Evolutionary conservation across 73 alveolate genomes (phyloP), one percentile per base, ranked within the genome.

Genomic region (Symbiodinium pilosum): DNA sequence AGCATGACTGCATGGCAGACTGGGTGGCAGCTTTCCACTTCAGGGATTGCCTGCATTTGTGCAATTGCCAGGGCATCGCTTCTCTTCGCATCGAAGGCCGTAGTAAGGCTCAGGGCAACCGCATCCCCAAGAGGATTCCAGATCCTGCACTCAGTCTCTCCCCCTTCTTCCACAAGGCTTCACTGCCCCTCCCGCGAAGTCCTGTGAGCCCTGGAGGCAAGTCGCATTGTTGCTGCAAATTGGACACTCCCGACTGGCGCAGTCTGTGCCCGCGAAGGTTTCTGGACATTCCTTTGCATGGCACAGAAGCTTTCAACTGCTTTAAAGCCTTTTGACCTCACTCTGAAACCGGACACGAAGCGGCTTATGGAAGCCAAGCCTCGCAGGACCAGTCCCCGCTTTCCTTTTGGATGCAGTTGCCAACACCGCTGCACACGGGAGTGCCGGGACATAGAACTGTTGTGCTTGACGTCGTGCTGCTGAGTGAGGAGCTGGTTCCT

Each of bases 171-270:
- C 38, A 5, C 0, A 24, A n/a, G 39, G 64, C 64, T 7, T 7
- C 64, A 47, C 64, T 47, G 64, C 73, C 73, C 1, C 26, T 54
- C 73, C 64, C 64, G 64, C 24, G 64, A 7, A 18, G 83, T 51
- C 94, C 94, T 87, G 94, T 28, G 32, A 0, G 41, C 94, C 84
- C 43, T 87, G 84, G 2, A 87, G 84, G 84, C 94, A 87, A 32
- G 64, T 54, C 26, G 64, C 94, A 12, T 87, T 87, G 84, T 87
- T 87, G 64, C 41, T 59, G 43, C 94, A 87, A 36, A 43, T 51
- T n/a, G 94, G 94, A 41, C 94, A 87, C 68, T 38, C 43, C n/a
- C 94, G 84, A 4, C 1, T 18, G 32, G 94, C 24, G 43, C 94
- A 87, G 39, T 87, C 84, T n/a, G 5, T 41, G 16, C 81, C 81